A percentile compares a stretch with the other conserved stretches of the same genome.
These are phyloP conservation scores for Hyaloscypha hepaticicola DNA, from an alignment of 495 filamentous ascomycete species.

Conservation along the genomic window DNA sequence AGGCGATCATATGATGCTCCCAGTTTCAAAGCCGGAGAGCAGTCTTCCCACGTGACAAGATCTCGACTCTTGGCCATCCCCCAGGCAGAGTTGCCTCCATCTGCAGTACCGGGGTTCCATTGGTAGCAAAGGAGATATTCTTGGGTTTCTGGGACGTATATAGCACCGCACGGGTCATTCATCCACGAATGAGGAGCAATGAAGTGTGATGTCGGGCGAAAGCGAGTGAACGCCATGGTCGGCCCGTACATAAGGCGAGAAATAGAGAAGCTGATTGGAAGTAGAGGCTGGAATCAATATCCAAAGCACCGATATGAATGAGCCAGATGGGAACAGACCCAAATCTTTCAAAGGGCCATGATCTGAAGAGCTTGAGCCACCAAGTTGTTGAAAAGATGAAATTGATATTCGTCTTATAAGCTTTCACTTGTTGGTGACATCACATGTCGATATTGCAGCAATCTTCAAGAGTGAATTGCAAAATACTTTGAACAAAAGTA, in stretches of 20 bases:
- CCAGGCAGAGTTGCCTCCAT: conserved; percentile 28
- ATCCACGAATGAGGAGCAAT: conserved; percentile 27
- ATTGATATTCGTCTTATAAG: neutral
- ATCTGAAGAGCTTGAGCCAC: too few relatives aligned
- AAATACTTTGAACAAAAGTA: neutral
- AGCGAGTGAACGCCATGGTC: conserved; percentile 16
- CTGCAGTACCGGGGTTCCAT: conserved; percentile 28
- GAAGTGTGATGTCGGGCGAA: conserved; percentile 28
- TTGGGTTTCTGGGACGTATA: conserved; percentile 27
- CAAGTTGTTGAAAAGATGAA: neutral
- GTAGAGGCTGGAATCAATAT: neutral
- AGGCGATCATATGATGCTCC: conserved; percentile 24
- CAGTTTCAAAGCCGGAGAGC: conserved; percentile 19
- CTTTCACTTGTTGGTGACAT: neutral
- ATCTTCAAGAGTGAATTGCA: neutral
- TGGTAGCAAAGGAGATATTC: conserved; percentile 33
- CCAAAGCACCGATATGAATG: neutral
- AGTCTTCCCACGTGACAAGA: conserved; percentile 25
- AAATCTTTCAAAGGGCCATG: too few relatives aligned
- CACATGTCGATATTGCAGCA: neutral
- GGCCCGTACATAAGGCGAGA: too few relatives aligned
- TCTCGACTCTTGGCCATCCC: conserved; percentile 29
- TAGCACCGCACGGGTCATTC: conserved; percentile 29
- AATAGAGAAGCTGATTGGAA: neutral
- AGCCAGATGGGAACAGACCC: neutral